Evolutionary conservation across 2,329 filamentous ascomycete genomes (phyloP).

Genomic region (Chaetomiaceae sp.): DNA sequence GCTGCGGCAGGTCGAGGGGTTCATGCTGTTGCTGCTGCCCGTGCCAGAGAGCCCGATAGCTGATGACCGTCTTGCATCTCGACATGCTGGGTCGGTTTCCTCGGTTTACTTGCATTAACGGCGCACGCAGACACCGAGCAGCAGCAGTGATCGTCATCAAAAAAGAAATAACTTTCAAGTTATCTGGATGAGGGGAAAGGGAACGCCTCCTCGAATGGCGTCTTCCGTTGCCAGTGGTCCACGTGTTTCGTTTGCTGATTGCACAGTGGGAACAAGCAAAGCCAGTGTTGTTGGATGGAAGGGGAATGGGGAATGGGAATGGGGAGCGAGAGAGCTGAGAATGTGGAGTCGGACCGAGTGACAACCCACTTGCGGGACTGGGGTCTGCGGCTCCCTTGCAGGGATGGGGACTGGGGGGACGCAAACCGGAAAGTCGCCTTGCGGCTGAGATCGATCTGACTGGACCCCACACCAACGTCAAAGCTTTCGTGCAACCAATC

Average conservation of each 20-base stretch:
- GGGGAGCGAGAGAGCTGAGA: too few species aligned
- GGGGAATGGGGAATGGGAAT: too few species aligned
- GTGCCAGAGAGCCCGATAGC: too few species aligned
- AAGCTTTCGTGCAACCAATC: constrained; percentile 8
- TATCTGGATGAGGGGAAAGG: not conserved
- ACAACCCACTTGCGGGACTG: not conserved
- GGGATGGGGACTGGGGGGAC: not conserved
- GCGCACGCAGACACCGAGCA: too few species aligned
- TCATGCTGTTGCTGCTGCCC: not conserved
- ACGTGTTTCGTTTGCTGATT: not conserved
- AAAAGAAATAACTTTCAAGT: not conserved
- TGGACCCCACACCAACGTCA: constrained; percentile 1
- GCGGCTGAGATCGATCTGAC: constrained; percentile 8
- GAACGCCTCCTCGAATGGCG: not conserved
- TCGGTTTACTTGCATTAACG: too few species aligned
- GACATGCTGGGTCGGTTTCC: not conserved
- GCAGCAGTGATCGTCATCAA: not conserved
- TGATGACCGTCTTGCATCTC: too few species aligned
- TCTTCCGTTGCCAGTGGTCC: not conserved
- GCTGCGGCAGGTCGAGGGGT: constrained; percentile 1
- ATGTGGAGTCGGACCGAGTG: too few species aligned
- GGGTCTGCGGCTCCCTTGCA: not conserved
- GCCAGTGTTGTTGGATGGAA: too few species aligned
- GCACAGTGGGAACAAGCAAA: not conserved
- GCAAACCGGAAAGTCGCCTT: not conserved